These are phyloP conservation scores for Imleria badia DNA, from an alignment of 768 basidiomycete species.

Conservation along the genomic window DNA sequence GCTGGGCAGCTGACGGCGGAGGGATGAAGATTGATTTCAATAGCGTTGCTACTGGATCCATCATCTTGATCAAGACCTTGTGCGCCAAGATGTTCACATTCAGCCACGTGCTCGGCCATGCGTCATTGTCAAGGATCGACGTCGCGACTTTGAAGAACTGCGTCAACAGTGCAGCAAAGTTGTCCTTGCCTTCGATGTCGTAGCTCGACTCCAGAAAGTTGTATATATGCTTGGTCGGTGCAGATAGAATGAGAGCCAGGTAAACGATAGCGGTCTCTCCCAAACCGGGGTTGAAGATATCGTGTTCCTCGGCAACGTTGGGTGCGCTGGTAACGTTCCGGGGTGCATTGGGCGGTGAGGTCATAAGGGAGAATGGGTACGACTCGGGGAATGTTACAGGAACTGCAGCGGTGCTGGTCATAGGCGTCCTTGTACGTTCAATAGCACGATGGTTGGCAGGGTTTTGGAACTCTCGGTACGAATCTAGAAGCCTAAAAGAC, in stretches of 20 bases:
- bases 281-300: constrained; percentile 67
- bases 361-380: constrained; percentile 85
- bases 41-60: constrained; percentile 77
- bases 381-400: constrained; percentile 92
- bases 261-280: constrained; percentile 88
- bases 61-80: constrained; percentile 83
- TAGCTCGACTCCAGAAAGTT: constrained; percentile 76
- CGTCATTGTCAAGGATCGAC: constrained; percentile 83
- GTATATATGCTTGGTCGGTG: constrained; percentile 72
- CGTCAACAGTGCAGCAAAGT: constrained; percentile 66
- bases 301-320: constrained; percentile 45
- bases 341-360: constrained; percentile 58
- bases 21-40: constrained; percentile 83
- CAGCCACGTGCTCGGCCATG: constrained; percentile 89
- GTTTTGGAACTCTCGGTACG: constrained; percentile 81
- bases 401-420: constrained; percentile 52
- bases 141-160: constrained; percentile 79
- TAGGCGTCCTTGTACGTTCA: constrained; percentile 60
- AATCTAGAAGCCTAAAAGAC: constrained; percentile 68
- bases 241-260: constrained; percentile 76
- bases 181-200: constrained; percentile 87
- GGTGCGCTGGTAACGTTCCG: constrained; percentile 42
- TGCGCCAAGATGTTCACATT: constrained; percentile 89
- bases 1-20: constrained; percentile 51
- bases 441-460: constrained; percentile 66